Percentiles rank a stretch among this genome's conserved stretches.
Evolutionary conservation across 208 protist genomes (phyloP).

Genomic region (Crithidia brevicula): DNA sequence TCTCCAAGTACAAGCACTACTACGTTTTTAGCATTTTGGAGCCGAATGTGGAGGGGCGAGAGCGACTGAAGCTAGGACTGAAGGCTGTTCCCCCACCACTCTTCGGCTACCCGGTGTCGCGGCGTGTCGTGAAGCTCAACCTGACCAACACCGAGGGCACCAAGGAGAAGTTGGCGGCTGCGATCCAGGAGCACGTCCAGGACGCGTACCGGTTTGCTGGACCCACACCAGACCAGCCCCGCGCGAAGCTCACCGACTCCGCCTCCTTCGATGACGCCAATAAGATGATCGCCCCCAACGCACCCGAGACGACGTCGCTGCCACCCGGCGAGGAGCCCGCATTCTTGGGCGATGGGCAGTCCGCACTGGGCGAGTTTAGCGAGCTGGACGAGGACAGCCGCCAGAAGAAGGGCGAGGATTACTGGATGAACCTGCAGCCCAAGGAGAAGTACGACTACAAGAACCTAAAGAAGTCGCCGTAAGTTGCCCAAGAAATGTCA

Average conservation of each 20-base stretch:
- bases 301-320: constrained; percentile 53
- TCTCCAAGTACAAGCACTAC: constrained; percentile 95
- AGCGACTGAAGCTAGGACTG: constrained; percentile 90
- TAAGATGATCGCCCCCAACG: constrained; percentile 91
- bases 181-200: constrained; percentile 93
- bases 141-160: constrained; percentile 85
- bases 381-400: constrained; percentile 80
- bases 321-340: constrained; percentile 39
- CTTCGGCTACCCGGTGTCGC: constrained; percentile 90
- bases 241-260: constrained; percentile 77
- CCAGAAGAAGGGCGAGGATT: constrained; percentile 92
- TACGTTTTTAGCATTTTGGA: constrained; percentile 94
- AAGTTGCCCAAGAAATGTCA: constrained; percentile 10
- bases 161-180: constrained; percentile 92
- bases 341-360: constrained; percentile 45
- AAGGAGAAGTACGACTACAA: constrained; percentile 92
- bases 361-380: constrained; percentile 67
- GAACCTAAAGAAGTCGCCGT: constrained; percentile 89
- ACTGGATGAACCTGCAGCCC: constrained; percentile 93
- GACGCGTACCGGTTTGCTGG: constrained; percentile 91
- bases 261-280: constrained; percentile 91
- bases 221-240: constrained; percentile 80
- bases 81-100: constrained; percentile 88
- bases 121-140: constrained; percentile 93
- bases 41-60: constrained; percentile 91